phyloP scores from a whole-genome alignment of 139 green algal species.

The Chlamydomonas incerta region DNA sequence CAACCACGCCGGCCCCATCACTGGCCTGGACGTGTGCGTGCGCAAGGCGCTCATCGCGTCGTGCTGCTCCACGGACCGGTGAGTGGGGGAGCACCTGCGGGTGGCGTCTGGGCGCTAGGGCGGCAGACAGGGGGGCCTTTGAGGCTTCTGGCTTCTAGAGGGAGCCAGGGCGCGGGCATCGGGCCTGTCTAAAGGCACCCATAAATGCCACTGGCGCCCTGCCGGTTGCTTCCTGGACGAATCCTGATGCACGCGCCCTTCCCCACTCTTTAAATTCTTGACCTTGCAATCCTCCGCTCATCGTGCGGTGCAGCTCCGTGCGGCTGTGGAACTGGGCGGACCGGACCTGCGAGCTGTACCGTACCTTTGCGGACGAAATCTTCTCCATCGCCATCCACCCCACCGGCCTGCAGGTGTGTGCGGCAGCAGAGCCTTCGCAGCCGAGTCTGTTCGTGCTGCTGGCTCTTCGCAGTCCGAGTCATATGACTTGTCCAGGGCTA shows the following conservation, averaged over 20 bases:
- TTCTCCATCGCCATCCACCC: constrained; percentile 90
- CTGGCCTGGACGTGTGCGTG: constrained; percentile 83
- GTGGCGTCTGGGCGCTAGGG: too few species aligned
- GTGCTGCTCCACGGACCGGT: constrained; percentile 77
- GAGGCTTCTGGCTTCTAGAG: too few species aligned
- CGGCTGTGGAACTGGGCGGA: constrained; percentile 92
- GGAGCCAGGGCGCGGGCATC: too few species aligned
- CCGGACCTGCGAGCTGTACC: constrained; percentile 71
- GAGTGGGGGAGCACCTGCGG: background rate
- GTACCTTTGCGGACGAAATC: constrained; percentile 80
- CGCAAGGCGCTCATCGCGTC: constrained; percentile 86
- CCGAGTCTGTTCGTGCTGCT: too few species aligned
- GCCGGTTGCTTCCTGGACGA: too few species aligned
- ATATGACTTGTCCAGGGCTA: too few species aligned
- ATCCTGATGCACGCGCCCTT: too few species aligned
- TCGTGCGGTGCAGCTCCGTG: constrained; percentile 50
- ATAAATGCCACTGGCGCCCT: too few species aligned
- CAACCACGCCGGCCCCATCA: constrained; percentile 60
- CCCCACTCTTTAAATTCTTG: background rate
- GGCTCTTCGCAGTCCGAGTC: too few species aligned
- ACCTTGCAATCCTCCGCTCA: background rate
- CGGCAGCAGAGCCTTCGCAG: too few species aligned
- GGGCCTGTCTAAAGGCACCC: too few species aligned
- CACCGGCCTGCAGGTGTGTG: constrained; percentile 74
- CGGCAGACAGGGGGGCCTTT: too few species aligned